Evolutionary conservation across 2,329 filamentous ascomycete genomes (phyloP), one percentile per base, ranked within the genome.

Genomic region (Talaromyces amestolkiae): DNA sequence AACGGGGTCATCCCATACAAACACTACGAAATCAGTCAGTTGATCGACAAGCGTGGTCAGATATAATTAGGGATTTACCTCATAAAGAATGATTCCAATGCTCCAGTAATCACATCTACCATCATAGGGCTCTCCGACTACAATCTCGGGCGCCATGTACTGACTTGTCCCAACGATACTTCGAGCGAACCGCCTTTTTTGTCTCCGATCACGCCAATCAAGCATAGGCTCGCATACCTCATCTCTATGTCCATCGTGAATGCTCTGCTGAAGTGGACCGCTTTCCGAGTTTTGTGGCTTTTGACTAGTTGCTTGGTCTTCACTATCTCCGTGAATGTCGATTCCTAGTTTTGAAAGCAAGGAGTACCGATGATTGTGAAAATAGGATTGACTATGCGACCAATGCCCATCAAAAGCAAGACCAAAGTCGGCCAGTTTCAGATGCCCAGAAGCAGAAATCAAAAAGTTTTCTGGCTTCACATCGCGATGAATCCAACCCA

Each of bases 391-490:
- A 68, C 96, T 92, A 75, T 98, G 94, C 15, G 91, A 88, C 94
- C 94, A 98, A 75, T 97, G 92, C 0, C 94, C 93, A 73, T 97
- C 91, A 74, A 98, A 98, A 0, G 94, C 92, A 43, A 99, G 85
- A 0, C 95, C 94, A 76, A 99, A 99, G 72, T 99, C 95, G 0
- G 93, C 96, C 45, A 98, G 97, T 74, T 96, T 97, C 66, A 98
- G 78, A 75, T 99, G 95, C 0, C 95, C 93, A 19, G 91, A 90
- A 0, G 91, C 86, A 9, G 91, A 91, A 71, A 98, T 93, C 35
- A 98, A 84, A 72, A 99, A 98, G 72, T 99, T 99, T 82, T 98
- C 94, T 0, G 94, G 95, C 77, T 99, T 99, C 75, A 98, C 87
- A 77, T 98, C 95, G 19, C 94, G 90, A 75, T 99, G 95, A 58